Evolutionary conservation across 2,329 filamentous ascomycete species (phyloP).

Genomic region (Diaporthe amygdali): DNA sequence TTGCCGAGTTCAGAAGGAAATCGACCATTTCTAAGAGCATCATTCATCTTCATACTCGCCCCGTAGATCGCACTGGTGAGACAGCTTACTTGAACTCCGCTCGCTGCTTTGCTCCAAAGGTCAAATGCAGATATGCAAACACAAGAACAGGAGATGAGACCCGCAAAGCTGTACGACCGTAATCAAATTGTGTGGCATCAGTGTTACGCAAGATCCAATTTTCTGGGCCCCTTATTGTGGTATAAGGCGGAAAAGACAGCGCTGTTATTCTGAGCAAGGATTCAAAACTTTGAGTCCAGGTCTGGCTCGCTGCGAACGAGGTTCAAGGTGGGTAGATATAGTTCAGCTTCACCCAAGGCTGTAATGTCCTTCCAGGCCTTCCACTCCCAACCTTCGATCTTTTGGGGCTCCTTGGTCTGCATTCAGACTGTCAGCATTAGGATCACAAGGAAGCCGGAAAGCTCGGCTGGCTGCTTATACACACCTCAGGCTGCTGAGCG

Average conservation of each 20-base stretch:
- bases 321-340: constrained; percentile 47
- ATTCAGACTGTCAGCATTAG: constrained; percentile 5
- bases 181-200: no score
- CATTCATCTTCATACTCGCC: no score
- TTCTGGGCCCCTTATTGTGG: no score
- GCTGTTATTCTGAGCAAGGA: neutral
- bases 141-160: no score
- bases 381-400: constrained; percentile 58
- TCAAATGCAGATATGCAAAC: no score
- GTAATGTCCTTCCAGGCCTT: constrained; percentile 50
- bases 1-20: no score
- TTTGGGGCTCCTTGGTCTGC: constrained; percentile 51
- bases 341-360: constrained; percentile 37
- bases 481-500: constrained; percentile 58
- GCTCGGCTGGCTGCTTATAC: constrained; percentile 32
- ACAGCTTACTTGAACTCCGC: no score
- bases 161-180: no score
- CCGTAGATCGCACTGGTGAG: no score
- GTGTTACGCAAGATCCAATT: no score
- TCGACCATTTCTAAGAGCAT: no score
- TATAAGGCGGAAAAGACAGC: neutral
- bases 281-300: constrained; percentile 15
- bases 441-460: neutral
- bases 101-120: no score
- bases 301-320: constrained; percentile 29